A percentile compares a stretch with the other conserved stretches of the same genome.
Evolutionary conservation across 306 rosid genomes (phyloP).

Genomic region (Dryas drummondii): DNA sequence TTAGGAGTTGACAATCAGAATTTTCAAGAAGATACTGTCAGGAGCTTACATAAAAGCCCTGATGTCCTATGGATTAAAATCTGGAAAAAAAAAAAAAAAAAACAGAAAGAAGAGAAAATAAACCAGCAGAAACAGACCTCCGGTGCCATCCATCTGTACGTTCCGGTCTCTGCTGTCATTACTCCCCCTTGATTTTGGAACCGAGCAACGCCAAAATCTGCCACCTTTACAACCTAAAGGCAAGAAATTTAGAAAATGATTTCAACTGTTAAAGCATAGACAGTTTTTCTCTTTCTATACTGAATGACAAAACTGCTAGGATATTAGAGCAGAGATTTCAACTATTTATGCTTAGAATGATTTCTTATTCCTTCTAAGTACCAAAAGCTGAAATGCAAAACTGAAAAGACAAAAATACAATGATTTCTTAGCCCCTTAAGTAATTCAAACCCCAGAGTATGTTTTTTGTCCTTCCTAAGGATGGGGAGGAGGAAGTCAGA

Average conservation of each 20-base stretch:
- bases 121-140: conserved; percentile 60
- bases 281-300: not conserved
- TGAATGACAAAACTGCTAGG: not conserved
- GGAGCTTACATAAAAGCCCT: not conserved
- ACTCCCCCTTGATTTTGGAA: conserved; percentile 87
- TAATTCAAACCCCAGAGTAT: not conserved
- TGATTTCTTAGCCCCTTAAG: not conserved
- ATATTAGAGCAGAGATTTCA: not conserved
- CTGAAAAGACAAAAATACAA: not conserved
- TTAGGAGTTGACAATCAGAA: not conserved
- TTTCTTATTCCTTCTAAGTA: not conserved
- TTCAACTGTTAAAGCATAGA: not conserved
- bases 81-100: not conserved
- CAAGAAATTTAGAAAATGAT: conserved; percentile 12
- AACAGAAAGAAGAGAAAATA: not conserved
- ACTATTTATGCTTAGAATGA: not conserved
- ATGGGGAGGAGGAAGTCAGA: not conserved
- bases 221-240: conserved; percentile 89
- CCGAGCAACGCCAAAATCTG: conserved; percentile 99
- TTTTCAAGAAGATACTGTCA: not conserved
- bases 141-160: conserved; percentile 99
- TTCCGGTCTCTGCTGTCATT: conserved; percentile 99
- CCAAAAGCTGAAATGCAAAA: not conserved
- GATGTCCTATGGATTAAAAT: conserved; percentile 5
- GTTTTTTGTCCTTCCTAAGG: not conserved